These are phyloP conservation scores for Litsea cubeba DNA, from an alignment of 164 flowering plant species.

Conservation along the genomic window DNA sequence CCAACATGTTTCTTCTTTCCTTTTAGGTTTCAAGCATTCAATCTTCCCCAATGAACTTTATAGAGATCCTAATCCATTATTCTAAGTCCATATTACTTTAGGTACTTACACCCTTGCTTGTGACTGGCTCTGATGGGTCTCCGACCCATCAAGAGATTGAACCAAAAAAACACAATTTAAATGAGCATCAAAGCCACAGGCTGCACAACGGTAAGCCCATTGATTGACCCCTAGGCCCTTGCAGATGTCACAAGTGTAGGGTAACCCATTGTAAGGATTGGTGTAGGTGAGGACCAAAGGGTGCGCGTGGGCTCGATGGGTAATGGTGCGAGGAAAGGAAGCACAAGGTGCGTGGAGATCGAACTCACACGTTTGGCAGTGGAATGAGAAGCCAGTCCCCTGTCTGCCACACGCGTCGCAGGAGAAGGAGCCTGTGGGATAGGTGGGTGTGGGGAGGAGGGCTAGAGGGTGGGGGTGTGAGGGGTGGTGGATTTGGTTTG, in stretches of 20 bases:
- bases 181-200: constrained; percentile 35
- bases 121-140: not conserved
- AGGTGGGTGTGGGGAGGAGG: constrained; percentile 2
- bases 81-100: no score
- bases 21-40: no score
- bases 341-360: constrained; percentile 8
- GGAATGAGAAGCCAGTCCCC: constrained; percentile 2
- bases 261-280: constrained; percentile 16
- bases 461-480: constrained; percentile 12
- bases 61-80: no score
- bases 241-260: constrained; percentile 32
- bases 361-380: constrained; percentile 1
- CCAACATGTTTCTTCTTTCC: no score
- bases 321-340: not conserved
- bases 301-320: constrained; percentile 2
- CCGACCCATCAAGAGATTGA: not conserved
- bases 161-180: constrained; percentile 11
- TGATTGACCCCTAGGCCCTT: constrained; percentile 11
- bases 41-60: no score
- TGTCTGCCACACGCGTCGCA: constrained; percentile 6
- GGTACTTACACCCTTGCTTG: no score
- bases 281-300: constrained; percentile 14
- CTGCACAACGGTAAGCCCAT: constrained; percentile 32
- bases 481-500: constrained; percentile 4
- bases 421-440: not conserved